phyloP scores from a whole-genome alignment of 108 stramenopile species.

The Skeletonema marinoi region DNA sequence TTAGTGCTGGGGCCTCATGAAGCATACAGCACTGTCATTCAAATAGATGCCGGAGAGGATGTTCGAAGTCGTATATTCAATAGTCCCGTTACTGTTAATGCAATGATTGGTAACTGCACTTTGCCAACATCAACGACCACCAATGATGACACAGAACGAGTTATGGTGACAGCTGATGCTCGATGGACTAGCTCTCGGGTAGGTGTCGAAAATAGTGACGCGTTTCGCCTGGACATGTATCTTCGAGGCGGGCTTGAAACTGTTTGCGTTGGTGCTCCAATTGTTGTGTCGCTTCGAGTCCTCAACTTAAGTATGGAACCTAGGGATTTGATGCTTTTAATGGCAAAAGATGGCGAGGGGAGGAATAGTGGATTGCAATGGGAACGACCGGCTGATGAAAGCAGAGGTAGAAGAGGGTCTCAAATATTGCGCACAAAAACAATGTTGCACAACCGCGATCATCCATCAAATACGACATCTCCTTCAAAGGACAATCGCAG shows the following conservation, averaged over 20 bases:
- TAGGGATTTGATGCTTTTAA: slow-evolving; percentile 73
- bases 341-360: slow-evolving; percentile 71
- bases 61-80: slow-evolving; percentile 52
- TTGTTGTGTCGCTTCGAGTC: slow-evolving; percentile 66
- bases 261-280: slow-evolving; percentile 66
- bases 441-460: slow-evolving; percentile 20
- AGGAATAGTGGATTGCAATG: slow-evolving; percentile 24
- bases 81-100: slow-evolving; percentile 79
- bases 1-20: slow-evolving; percentile 65
- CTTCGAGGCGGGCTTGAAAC: slow-evolving; percentile 38
- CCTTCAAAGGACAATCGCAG: slow-evolving; percentile 30
- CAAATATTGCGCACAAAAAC: background rate
- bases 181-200: slow-evolving; percentile 75
- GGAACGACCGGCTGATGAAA: slow-evolving; percentile 11
- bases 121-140: background rate
- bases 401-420: slow-evolving; percentile 5
- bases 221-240: slow-evolving; percentile 72
- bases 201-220: slow-evolving; percentile 78
- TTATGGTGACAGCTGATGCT: slow-evolving; percentile 70
- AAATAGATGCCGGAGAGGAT: slow-evolving; percentile 66
- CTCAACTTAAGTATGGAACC: slow-evolving; percentile 74
- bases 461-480: background rate
- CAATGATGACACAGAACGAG: slow-evolving; percentile 18
- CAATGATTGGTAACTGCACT: slow-evolving; percentile 40
- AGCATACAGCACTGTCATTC: slow-evolving; percentile 76